A percentile compares a stretch with the other conserved stretches of the same genome.
These are phyloP conservation scores for Boletus sp. DNA, from an alignment of 1,284 basidiomycete genomes.

Conservation along the genomic window DNA sequence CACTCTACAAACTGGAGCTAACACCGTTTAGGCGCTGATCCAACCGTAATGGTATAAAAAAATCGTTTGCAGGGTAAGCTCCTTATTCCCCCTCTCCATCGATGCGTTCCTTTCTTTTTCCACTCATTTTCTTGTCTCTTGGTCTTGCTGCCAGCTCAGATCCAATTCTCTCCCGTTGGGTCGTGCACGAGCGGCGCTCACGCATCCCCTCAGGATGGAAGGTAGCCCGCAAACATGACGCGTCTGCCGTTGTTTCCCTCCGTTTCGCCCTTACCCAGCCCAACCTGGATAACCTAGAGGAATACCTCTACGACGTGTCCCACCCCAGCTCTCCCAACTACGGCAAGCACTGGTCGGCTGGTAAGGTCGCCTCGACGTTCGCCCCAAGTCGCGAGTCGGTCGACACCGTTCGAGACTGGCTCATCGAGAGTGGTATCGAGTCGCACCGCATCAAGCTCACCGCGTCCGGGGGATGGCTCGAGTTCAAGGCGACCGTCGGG, in stretches of 20 bases:
- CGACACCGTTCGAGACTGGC: conserved; percentile 38
- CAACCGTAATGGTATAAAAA: neutral
- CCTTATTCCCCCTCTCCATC: neutral
- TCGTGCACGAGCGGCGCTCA: conserved; percentile 35
- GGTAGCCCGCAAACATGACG: conserved; percentile 28
- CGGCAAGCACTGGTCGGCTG: conserved; percentile 45
- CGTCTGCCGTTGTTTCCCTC: conserved; percentile 35
- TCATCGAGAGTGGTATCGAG: conserved; percentile 36
- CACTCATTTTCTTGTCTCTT: conserved; percentile 25
- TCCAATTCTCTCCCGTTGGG: conserved; percentile 14
- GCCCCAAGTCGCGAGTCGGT: conserved; percentile 38
- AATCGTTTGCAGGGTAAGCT: neutral
- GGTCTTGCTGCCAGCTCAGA: conserved; percentile 16
- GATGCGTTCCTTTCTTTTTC: conserved; percentile 25
- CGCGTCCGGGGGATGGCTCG: conserved; percentile 40
- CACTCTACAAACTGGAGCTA: neutral
- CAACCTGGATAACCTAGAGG: conserved; percentile 39
- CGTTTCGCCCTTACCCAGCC: conserved; percentile 42
- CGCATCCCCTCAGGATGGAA: conserved; percentile 36
- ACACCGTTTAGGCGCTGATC: neutral
- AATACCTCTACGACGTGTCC: conserved; percentile 41
- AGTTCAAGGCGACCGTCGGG: conserved; percentile 37
- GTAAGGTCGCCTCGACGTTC: conserved; percentile 39
- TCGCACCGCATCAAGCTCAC: conserved; percentile 33
- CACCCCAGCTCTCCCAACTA: conserved; percentile 43